Evolutionary conservation across 192 early-diverging fungal species (phyloP), one percentile per base, ranked within the genome.

Genomic region (Linnemannia zychae): DNA sequence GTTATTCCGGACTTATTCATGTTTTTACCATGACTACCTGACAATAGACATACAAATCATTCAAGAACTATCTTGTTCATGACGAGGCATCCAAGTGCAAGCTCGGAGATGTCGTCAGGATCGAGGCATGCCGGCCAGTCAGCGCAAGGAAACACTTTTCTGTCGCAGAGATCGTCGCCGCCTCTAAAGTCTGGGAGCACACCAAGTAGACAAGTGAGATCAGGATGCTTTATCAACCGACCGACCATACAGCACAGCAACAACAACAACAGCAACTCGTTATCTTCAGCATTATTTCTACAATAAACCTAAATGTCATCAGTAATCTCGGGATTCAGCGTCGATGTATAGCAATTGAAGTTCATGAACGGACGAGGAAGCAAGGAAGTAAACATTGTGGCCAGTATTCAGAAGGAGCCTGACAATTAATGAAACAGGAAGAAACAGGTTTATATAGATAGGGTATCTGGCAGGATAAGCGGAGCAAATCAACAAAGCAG

Each of bases 21-120:
- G 12, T 28, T 12, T 63, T 12, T 1, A 13, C 11, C 28, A 3
- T 3, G 9, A 31, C 13, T 28, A 31, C 31, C 15, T 63, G 28
- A 24, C 0, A 63, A 68, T 88, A 98, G 95, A 92, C 94, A 36
- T 92, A 98, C 47, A 90, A 91, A 74, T 88, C 88, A 3, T 96
- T 97, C 91, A 96, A 95, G 76, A 97, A 95, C 87, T 97, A 95
- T 77, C 88, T 99, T 63, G 97, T 90, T 18, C 97, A 99, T 88
- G 97, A 99, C 82, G 95, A 93, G 68, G 90, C 93, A 9, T 91
- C 95, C 74, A 76, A 93, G 72, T 97, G 96, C 88, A 93, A 93
- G 48, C 86, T 98, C 28, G 97, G 97, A 50, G 97, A 99, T 84
- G 92, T 95, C 72, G 97, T 99, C 44, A 92, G 95, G 49, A 99